Percentiles rank a stretch among this genome's conserved stretches.
phyloP scores from a whole-genome alignment of 352 stramenopile species.

The Phytopythium vexans region DNA sequence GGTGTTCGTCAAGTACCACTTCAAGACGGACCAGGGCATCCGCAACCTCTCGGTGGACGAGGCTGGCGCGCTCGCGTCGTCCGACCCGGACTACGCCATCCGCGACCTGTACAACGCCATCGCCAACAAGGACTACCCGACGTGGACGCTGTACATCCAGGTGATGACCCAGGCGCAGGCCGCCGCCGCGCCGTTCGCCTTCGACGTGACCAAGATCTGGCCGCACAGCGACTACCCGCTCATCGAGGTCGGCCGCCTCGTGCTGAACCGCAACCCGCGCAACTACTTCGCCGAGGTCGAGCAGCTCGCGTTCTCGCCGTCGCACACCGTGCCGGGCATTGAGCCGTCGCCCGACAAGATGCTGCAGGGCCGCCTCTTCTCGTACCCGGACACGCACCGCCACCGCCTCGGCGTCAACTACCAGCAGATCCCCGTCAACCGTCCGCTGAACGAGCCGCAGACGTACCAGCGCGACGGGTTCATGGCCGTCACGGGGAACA shows the following conservation, averaged over 20 bases:
- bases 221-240: constrained; percentile 86
- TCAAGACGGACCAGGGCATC: constrained; percentile 90
- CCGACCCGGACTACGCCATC: constrained; percentile 87
- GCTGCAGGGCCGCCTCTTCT: constrained; percentile 87
- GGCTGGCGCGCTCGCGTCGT: constrained; percentile 55
- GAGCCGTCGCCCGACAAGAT: constrained; percentile 86
- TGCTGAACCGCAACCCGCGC: constrained; percentile 89
- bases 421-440: constrained; percentile 88
- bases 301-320: constrained; percentile 90
- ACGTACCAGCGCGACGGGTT: constrained; percentile 85
- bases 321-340: constrained; percentile 90
- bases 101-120: constrained; percentile 92
- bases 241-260: constrained; percentile 80
- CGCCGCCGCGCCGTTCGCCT: constrained; percentile 75
- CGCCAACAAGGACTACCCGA: constrained; percentile 68
- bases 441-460: constrained; percentile 52
- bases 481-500: constrained; percentile 81
- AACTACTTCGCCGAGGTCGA: constrained; percentile 95
- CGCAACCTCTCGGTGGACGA: constrained; percentile 85
- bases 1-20: constrained; percentile 93
- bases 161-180: constrained; percentile 87
- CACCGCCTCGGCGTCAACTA: constrained; percentile 90
- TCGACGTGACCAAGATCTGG: constrained; percentile 94
- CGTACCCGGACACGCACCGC: constrained; percentile 87
- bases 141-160: constrained; percentile 91